Conservation (phyloP, 140 eudicot species). For the Anethum foeniculum region DNA sequence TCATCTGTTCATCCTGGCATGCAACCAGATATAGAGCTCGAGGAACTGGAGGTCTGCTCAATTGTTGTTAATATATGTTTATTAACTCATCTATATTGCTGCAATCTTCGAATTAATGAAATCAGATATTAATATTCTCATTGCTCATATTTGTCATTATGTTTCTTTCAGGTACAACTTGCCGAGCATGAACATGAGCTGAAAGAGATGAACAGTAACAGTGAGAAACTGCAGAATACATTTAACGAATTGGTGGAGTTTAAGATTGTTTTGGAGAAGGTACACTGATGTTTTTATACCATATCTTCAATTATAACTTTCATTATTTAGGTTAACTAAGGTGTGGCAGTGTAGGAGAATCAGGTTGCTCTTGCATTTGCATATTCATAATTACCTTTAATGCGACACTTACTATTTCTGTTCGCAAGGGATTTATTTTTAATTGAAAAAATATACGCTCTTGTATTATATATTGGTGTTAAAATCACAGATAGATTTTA, state of each 20-base stretch:
- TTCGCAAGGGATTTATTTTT: not conserved
- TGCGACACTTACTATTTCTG: not conserved
- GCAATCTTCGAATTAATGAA: not conserved
- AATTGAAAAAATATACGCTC: not conserved
- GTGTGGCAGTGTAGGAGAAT: not conserved
- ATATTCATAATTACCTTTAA: not conserved
- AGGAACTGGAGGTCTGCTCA: slow-evolving; percentile 73
- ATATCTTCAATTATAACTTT: not conserved
- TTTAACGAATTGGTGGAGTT: slow-evolving; percentile 87
- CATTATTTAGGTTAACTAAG: not conserved
- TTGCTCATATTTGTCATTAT: slow-evolving; percentile 6
- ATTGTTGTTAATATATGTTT: not conserved
- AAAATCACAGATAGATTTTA: not conserved
- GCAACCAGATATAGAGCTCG: slow-evolving; percentile 75
- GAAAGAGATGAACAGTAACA: slow-evolving; percentile 81
- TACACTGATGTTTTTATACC: slow-evolving; percentile 9
- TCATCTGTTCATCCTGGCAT: slow-evolving; percentile 51
- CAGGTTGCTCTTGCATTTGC: not conserved
- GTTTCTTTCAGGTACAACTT: slow-evolving; percentile 53
- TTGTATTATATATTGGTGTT: not conserved
- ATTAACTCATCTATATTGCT: not conserved
- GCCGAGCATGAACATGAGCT: slow-evolving; percentile 91
- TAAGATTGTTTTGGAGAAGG: slow-evolving; percentile 94
- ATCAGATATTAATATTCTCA: not conserved
- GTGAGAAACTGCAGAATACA: slow-evolving; percentile 72